Percentiles rank a stretch among this genome's conserved stretches.
These are phyloP conservation scores for Hyparrhenia diplandra DNA, from an alignment of 176 grass and related monocot genomes.

Conservation along the genomic window DNA sequence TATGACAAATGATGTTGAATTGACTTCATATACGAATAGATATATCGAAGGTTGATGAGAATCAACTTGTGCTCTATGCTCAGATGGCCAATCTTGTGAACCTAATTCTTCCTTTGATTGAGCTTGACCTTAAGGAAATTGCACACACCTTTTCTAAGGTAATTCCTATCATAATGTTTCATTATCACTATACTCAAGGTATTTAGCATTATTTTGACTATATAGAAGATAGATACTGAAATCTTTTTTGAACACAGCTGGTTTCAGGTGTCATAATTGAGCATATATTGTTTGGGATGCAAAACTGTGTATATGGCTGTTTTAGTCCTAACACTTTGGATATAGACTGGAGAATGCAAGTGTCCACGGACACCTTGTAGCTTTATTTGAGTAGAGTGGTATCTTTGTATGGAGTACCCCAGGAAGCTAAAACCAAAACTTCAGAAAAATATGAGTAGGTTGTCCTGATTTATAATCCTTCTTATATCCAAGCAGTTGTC, in stretches of 20 bases:
- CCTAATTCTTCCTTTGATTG: conserved; percentile 60
- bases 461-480: neutral
- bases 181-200: neutral
- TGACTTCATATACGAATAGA: conserved; percentile 46
- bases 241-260: neutral
- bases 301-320: neutral
- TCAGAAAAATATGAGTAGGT: neutral
- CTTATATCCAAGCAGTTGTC: neutral
- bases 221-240: neutral
- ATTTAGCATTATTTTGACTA: neutral
- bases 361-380: neutral
- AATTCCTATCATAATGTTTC: conserved; percentile 20
- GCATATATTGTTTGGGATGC: neutral
- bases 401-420: neutral
- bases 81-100: conserved; percentile 92
- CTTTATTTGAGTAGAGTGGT: neutral
- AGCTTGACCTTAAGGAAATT: conserved; percentile 78
- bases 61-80: conserved; percentile 82
- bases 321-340: conserved; percentile 1
- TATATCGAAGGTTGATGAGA: conserved; percentile 61
- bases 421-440: neutral
- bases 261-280: conserved; percentile 17
- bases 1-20: conserved; percentile 23
- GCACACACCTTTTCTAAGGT: conserved; percentile 86
- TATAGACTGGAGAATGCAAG: conserved; percentile 5